Base-by-base conservation (phyloP, 805 yeast species). In the Yamadazyma takamatsuzukensis region DNA sequence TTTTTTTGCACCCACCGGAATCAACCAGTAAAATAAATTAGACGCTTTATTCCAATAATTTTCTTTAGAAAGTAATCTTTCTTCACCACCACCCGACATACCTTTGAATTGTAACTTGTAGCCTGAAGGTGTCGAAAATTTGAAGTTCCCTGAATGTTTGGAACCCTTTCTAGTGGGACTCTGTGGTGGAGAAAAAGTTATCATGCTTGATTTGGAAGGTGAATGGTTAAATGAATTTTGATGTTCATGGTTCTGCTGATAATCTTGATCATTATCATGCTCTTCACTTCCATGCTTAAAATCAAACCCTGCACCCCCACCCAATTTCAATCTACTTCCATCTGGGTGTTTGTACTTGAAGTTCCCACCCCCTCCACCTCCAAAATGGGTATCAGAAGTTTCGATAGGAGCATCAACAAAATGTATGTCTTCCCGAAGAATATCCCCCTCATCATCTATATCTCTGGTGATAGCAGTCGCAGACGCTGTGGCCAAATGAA, bases 261-360 rank as follows among this genome's bases (percentile, higher is more conserved):
- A 4, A 16, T 26, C 29, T 6, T 5, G 6, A 11, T 14, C 17
- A 25, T 14, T 25, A 27, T 27, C 30, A 15, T 9, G 5, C 17
- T 18, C 21, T 5, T 18, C 16, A 4, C 10, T 12, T n/a, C 33
- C 38, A 34, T 49, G 53, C 6, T 39, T 29, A 27, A 44, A 55
- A 27, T 45, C 54, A 40, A 48, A 46, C 3, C 60, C 59, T 4
- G 46, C 58, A 15, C 59, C 59, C 18, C 53, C 58, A 8, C 59
- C 61, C 35, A 53, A 45, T 16, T 43, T 44, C 11, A 53, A 14
- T 29, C 41, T 44, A 7, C 47, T 22, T 17, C 59, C 58, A 27
- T 41, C 40, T 8, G 58, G 57, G 5, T 46, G 27, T 27, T 41
- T 45, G 29, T 33, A 40, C 16, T 44, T 43, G 33, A 43, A 41